Evolutionary conservation across 1,284 basidiomycete genomes (phyloP).

Genomic region (Caloboletus inedulis): DNA sequence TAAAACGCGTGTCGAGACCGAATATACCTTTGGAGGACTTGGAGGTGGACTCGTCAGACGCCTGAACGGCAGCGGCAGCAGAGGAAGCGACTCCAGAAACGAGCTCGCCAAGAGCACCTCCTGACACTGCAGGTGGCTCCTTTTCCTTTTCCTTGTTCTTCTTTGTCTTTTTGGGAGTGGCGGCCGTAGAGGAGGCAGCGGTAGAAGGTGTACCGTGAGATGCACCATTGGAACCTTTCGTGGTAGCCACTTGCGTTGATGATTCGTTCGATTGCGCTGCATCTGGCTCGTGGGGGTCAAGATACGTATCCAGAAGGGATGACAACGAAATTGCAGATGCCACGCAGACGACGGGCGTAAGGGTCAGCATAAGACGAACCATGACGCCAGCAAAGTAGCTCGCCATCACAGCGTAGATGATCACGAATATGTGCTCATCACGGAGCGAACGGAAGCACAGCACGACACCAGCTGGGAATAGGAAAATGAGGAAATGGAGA

Average conservation of each 20-base stretch:
- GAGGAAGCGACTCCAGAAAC: slow-evolving; percentile 43
- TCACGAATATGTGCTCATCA: slow-evolving; percentile 98
- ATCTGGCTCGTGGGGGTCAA: slow-evolving; percentile 69
- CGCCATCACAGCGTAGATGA: slow-evolving; percentile 95
- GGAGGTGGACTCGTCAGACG: slow-evolving; percentile 20
- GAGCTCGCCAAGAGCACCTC: slow-evolving; percentile 39
- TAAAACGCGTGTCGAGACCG: slow-evolving; percentile 79
- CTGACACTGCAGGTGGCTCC: slow-evolving; percentile 33
- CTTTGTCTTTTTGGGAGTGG: slow-evolving; percentile 59
- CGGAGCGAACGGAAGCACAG: slow-evolving; percentile 92
- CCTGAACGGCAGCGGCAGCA: slow-evolving; percentile 25
- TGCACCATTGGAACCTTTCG: slow-evolving; percentile 30
- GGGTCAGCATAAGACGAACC: slow-evolving; percentile 93
- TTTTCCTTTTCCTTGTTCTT: slow-evolving; percentile 45
- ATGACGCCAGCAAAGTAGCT: slow-evolving; percentile 99
- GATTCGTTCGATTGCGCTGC: slow-evolving; percentile 36
- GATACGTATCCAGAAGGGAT: slow-evolving; percentile 84
- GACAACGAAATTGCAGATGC: slow-evolving; percentile 90
- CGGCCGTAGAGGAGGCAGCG: slow-evolving; percentile 25
- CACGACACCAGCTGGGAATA: slow-evolving; percentile 96
- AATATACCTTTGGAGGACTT: slow-evolving; percentile 63
- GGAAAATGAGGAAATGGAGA: slow-evolving; percentile 94
- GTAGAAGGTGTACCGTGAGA: slow-evolving; percentile 30
- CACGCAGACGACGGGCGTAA: slow-evolving; percentile 92
- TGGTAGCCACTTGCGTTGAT: slow-evolving; percentile 18